Conservation (phyloP, 2,329 filamentous ascomycete species). For the Xylaria hypoxylon region DNA sequence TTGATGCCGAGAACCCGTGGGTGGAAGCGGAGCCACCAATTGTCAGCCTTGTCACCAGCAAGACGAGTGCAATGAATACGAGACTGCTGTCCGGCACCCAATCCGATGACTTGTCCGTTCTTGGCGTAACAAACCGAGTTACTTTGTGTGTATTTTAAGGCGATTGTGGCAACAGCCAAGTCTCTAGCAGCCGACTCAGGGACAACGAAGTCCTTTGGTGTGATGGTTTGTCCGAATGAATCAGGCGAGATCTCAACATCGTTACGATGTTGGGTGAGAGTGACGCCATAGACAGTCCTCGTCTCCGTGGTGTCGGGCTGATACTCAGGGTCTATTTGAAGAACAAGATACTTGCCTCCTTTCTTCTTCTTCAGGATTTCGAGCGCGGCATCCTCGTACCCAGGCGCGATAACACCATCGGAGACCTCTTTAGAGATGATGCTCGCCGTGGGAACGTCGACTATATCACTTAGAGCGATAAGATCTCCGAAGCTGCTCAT, state of each 20-base stretch:
- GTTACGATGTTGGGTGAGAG: conserved; percentile 90
- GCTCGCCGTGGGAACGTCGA: conserved; percentile 92
- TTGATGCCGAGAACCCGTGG: conserved; percentile 86
- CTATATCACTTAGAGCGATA: conserved; percentile 90
- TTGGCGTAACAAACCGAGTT: conserved; percentile 98
- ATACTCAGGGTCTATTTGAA: conserved; percentile 93
- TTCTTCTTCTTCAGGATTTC: conserved; percentile 98
- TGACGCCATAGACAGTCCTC: conserved; percentile 90
- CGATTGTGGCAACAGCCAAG: conserved; percentile 93
- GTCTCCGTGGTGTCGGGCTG: conserved; percentile 83
- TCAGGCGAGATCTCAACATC: conserved; percentile 86
- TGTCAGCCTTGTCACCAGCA: conserved; percentile 97
- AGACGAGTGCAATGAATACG: conserved; percentile 98
- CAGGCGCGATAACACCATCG: conserved; percentile 93
- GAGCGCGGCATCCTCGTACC: conserved; percentile 85
- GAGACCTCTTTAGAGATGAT: conserved; percentile 99
- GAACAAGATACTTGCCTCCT: conserved; percentile 93
- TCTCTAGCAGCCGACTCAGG: conserved; percentile 87
- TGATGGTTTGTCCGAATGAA: conserved; percentile 87
- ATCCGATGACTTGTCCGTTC: conserved; percentile 91
- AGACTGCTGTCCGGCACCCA: conserved; percentile 96
- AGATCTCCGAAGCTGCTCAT: conserved; percentile 99
- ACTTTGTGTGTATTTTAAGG: conserved; percentile 98
- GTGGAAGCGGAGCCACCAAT: conserved; percentile 99
- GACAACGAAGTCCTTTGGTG: conserved; percentile 82